phyloP scores from a whole-genome alignment of 305 asterid genomes.

The Fraxinus floribunda region DNA sequence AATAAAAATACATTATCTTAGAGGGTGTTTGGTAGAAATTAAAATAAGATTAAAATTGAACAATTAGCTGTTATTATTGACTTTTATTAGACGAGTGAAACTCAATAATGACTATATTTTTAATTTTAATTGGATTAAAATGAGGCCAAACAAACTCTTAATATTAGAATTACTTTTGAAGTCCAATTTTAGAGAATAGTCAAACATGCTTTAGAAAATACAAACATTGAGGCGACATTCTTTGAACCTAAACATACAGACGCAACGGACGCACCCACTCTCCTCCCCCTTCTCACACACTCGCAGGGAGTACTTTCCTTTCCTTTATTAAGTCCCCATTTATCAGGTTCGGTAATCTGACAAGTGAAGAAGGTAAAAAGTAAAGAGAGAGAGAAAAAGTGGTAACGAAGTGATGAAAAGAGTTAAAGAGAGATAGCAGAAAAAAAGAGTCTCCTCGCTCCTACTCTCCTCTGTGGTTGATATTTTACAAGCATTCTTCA shows the following conservation, averaged over 20 bases:
- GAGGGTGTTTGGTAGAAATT: too few relatives aligned
- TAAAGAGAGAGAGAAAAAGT: slow-evolving; percentile 3
- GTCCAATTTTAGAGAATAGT: not conserved
- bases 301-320: not conserved
- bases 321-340: not conserved
- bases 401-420: slow-evolving; percentile 25
- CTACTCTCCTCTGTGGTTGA: slow-evolving; percentile 32
- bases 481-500: slow-evolving; percentile 32
- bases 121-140: too few relatives aligned
- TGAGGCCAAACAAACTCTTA: too few relatives aligned
- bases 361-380: slow-evolving; percentile 17
- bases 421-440: not conserved
- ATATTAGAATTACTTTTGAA: too few relatives aligned
- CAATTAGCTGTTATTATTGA: too few relatives aligned
- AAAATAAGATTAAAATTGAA: too few relatives aligned
- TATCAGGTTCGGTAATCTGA: slow-evolving; percentile 25
- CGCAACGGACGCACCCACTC: not conserved
- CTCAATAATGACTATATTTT: too few relatives aligned
- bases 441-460: not conserved
- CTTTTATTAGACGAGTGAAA: too few relatives aligned
- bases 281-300: not conserved
- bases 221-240: not conserved
- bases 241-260: not conserved
- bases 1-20: too few relatives aligned
- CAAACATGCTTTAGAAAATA: not conserved